Conservation (phyloP, 2,329 filamentous ascomycete genomes). For the Fusarium neocosmosporiellum region DNA sequence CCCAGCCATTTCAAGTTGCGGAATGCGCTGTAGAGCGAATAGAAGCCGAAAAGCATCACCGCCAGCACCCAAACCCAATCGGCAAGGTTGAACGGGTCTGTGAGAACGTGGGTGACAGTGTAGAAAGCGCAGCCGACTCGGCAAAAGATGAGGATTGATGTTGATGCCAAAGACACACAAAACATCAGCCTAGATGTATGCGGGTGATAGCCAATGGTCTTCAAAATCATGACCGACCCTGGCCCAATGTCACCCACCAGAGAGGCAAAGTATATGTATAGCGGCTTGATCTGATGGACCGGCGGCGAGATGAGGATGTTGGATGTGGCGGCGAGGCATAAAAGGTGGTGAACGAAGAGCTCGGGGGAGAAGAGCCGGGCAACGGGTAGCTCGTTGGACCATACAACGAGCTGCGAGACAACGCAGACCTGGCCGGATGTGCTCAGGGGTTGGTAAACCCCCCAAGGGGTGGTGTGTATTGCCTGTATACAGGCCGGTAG, state of each 20-base stretch:
- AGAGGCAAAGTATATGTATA: constrained; percentile 42
- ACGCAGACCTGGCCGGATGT: constrained; percentile 37
- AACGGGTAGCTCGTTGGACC: constrained; percentile 36
- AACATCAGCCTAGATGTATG: constrained; percentile 31
- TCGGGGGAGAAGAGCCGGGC: constrained; percentile 28
- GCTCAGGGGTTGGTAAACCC: constrained; percentile 31
- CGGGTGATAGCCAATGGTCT: constrained; percentile 25
- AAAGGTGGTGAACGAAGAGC: constrained; percentile 41
- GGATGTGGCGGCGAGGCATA: constrained; percentile 36
- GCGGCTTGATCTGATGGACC: constrained; percentile 41
- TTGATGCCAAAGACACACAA: constrained; percentile 21
- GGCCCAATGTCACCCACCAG: constrained; percentile 40
- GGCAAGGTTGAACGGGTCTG: constrained; percentile 28
- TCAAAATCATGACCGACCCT: constrained; percentile 32
- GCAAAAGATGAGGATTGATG: constrained; percentile 17
- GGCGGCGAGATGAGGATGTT: constrained; percentile 37
- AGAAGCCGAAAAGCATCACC: constrained; percentile 37
- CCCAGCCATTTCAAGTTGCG: constrained; percentile 33
- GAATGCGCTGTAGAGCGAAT: constrained; percentile 25
- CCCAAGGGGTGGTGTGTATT: constrained; percentile 35
- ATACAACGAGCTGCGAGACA: constrained; percentile 38
- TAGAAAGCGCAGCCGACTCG: constrained; percentile 32
- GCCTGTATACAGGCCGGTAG: constrained; percentile 35
- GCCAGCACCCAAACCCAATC: constrained; percentile 40
- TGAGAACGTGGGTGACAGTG: constrained; percentile 29